Conservation (phyloP, 2,329 filamentous ascomycete genomes). For the Eutypella sp. region DNA sequence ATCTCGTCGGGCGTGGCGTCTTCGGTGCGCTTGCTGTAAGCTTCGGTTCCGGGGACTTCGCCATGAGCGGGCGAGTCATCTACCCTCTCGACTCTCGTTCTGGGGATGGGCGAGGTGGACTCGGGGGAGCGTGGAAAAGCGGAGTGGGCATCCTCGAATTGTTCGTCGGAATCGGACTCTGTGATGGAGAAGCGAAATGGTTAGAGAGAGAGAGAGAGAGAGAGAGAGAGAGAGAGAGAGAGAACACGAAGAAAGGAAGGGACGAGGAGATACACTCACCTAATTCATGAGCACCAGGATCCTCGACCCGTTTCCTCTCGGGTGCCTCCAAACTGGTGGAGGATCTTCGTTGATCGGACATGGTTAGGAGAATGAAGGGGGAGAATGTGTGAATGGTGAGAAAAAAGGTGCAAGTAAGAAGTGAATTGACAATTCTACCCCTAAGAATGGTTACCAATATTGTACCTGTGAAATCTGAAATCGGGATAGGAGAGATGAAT, state of each 20-base stretch:
- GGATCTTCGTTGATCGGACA: conserved; percentile 22
- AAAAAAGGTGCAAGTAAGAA: conserved; percentile 4
- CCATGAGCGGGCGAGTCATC: conserved; percentile 54
- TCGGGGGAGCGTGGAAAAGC: conserved; percentile 36
- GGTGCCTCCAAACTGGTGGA: conserved; percentile 27
- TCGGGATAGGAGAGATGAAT: no score
- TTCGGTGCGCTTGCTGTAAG: conserved; percentile 49
- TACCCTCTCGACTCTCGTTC: conserved; percentile 54
- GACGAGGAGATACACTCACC: conserved; percentile 38
- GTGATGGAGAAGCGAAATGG: conserved; percentile 8
- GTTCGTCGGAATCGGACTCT: conserved; percentile 60
- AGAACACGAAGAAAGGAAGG: neutral
- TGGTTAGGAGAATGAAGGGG: conserved; percentile 9
- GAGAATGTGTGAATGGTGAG: no score
- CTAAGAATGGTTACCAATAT: neutral
- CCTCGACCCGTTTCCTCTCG: conserved; percentile 36
- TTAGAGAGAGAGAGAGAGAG: neutral
- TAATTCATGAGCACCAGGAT: conserved; percentile 57
- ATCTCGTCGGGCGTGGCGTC: conserved; percentile 60
- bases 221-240: neutral
- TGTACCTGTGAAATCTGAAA: no score
- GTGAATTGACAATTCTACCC: neutral
- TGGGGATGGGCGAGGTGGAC: conserved; percentile 49
- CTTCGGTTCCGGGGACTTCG: conserved; percentile 57
- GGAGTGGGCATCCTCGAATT: conserved; percentile 64